Percentiles rank a stretch among this genome's conserved stretches.
Conservation (phyloP, 169 alveolate species). For the Cryptosporidium ubiquitum region DNA sequence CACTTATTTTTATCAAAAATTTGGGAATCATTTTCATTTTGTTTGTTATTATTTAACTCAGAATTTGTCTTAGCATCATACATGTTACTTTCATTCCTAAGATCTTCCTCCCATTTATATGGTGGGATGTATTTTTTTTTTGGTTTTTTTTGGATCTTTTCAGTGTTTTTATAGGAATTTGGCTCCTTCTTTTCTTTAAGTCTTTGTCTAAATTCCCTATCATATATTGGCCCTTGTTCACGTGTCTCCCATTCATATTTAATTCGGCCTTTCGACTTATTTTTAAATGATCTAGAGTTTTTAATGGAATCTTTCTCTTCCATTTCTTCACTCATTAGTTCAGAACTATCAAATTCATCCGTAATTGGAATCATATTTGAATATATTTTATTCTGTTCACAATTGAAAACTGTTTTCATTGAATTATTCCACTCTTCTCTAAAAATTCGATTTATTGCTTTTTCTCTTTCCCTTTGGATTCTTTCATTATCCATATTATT, state of each 20-base stretch:
- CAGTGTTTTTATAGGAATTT: neutral
- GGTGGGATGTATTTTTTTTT: slow-evolving; percentile 45
- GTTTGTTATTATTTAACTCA: neutral
- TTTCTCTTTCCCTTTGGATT: slow-evolving; percentile 3
- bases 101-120: slow-evolving; percentile 72
- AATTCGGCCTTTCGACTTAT: neutral
- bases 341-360: neutral
- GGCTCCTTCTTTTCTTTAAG: slow-evolving; percentile 7
- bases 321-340: neutral
- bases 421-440: slow-evolving; percentile 32
- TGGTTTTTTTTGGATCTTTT: neutral
- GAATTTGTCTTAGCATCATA: neutral
- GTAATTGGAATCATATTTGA: slow-evolving; percentile 25
- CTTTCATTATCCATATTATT: neutral
- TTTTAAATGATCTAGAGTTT: neutral
- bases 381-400: neutral
- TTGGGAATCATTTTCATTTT: neutral
- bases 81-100: slow-evolving; percentile 2
- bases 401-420: neutral
- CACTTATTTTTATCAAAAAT: slow-evolving; percentile 15
- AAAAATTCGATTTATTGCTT: neutral
- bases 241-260: slow-evolving; percentile 64
- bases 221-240: slow-evolving; percentile 66
- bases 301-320: neutral
- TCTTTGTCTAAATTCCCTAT: slow-evolving; percentile 7